Conservation (phyloP, 2,329 filamentous ascomycete genomes). For the Zalaria sp. region DNA sequence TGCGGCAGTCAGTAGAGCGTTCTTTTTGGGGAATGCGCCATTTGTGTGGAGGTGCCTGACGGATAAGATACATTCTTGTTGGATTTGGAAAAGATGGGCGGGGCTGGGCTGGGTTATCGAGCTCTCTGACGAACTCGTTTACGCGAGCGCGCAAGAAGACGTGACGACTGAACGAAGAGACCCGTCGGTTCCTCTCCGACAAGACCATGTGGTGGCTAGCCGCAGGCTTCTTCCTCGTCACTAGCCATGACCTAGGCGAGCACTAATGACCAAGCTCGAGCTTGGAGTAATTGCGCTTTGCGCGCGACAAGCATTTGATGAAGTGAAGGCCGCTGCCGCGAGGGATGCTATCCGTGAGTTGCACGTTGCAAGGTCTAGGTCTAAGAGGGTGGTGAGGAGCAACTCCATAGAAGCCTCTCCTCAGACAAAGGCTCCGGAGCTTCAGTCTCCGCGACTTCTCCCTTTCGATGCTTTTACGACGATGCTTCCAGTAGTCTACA, state of each 20-base stretch:
- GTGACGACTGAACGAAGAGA: slow-evolving; percentile 85
- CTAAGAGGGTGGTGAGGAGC: not conserved
- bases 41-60: too few species aligned
- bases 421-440: not conserved
- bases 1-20: too few species aligned
- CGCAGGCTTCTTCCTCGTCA: slow-evolving; percentile 79
- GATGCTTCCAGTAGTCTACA: too few species aligned
- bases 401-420: not conserved
- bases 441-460: not conserved
- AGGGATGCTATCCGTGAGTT: not conserved
- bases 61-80: too few species aligned
- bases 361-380: not conserved
- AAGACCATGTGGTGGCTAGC: slow-evolving; percentile 94
- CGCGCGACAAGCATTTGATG: not conserved
- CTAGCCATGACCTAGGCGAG: too few species aligned
- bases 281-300: too few species aligned
- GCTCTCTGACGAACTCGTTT: too few species aligned
- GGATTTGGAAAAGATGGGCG: too few species aligned
- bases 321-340: not conserved
- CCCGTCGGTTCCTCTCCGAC: slow-evolving; percentile 68
- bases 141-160: slow-evolving; percentile 71
- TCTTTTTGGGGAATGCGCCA: too few species aligned
- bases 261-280: too few species aligned
- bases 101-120: too few species aligned
- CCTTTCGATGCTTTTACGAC: not conserved